Evolutionary conservation across 441 rosid genomes (phyloP).

Genomic region (Gossypium schwendimanii): DNA sequence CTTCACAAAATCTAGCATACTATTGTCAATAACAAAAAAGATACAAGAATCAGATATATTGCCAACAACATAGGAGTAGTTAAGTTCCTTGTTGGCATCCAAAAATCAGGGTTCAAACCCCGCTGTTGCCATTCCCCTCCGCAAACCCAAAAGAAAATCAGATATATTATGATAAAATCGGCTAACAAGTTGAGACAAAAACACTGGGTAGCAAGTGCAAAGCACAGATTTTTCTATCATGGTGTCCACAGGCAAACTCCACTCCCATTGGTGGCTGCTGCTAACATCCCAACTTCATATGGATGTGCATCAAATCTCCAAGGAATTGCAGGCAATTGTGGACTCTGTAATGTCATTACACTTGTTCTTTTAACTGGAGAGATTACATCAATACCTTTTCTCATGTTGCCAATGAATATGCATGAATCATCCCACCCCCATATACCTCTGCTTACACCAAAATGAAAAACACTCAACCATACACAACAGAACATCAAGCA

Average conservation of each 20-base stretch:
- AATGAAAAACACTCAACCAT: neutral
- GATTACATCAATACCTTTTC: constrained; percentile 60
- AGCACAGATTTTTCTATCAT: constrained; percentile 11
- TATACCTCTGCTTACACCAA: constrained; percentile 36
- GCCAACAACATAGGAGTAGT: too few species aligned
- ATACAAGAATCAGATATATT: too few species aligned
- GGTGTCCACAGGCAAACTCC: constrained; percentile 70
- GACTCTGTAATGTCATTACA: constrained; percentile 36
- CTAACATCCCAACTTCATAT: constrained; percentile 49
- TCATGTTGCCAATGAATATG: constrained; percentile 51
- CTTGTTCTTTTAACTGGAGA: constrained; percentile 26
- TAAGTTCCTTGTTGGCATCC: too few species aligned
- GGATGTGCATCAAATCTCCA: constrained; percentile 70
- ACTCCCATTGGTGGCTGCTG: constrained; percentile 69
- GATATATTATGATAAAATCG: neutral
- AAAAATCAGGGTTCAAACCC: too few species aligned
- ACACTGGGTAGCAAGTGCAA: neutral
- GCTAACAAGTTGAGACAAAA: neutral
- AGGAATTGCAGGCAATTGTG: constrained; percentile 45
- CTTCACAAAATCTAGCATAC: too few species aligned
- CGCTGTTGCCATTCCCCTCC: too few species aligned
- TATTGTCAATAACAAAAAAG: too few species aligned
- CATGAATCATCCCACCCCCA: constrained; percentile 92
- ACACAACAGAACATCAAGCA: neutral
- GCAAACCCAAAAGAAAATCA: neutral